Conservation (phyloP, 306 rosid species). For the Myrica gale region DNA sequence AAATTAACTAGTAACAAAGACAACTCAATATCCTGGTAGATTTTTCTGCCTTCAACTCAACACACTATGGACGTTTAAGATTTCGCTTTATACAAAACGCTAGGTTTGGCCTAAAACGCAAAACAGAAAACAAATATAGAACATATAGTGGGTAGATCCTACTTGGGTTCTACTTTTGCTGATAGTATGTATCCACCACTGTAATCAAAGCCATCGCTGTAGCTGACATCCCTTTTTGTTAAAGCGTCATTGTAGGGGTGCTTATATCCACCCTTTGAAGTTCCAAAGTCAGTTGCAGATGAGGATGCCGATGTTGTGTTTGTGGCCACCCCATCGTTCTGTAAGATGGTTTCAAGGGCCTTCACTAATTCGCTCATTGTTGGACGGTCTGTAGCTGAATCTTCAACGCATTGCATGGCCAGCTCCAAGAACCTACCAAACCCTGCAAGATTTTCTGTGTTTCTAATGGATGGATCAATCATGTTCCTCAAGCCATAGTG, state of each 20-base stretch:
- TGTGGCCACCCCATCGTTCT: conserved; percentile 83
- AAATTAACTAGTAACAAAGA: background rate
- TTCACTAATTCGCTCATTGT: conserved; percentile 87
- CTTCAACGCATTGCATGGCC: conserved; percentile 84
- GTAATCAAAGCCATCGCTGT: conserved; percentile 59
- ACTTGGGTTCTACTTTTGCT: conserved; percentile 76
- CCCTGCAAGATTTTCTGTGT: conserved; percentile 47
- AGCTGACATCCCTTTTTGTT: conserved; percentile 50
- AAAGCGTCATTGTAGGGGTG: conserved; percentile 71
- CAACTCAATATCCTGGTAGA: background rate
- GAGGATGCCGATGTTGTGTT: conserved; percentile 85
- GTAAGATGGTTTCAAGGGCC: conserved; percentile 62
- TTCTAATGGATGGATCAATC: conserved; percentile 60
- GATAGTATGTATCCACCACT: conserved; percentile 72
- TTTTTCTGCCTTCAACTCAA: background rate
- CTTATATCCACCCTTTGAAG: conserved; percentile 41
- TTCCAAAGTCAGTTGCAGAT: conserved; percentile 76
- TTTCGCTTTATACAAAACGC: background rate
- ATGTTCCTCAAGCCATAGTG: conserved; percentile 62
- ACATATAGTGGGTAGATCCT: background rate
- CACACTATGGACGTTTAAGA: background rate
- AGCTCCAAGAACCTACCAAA: conserved; percentile 74
- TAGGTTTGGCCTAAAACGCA: background rate
- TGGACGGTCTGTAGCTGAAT: conserved; percentile 77
- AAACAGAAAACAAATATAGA: background rate